A percentile compares a stretch with the other conserved stretches of the same genome.
Evolutionary conservation across 129 eudicot species (phyloP).

Genomic region (Lonicera japonica): DNA sequence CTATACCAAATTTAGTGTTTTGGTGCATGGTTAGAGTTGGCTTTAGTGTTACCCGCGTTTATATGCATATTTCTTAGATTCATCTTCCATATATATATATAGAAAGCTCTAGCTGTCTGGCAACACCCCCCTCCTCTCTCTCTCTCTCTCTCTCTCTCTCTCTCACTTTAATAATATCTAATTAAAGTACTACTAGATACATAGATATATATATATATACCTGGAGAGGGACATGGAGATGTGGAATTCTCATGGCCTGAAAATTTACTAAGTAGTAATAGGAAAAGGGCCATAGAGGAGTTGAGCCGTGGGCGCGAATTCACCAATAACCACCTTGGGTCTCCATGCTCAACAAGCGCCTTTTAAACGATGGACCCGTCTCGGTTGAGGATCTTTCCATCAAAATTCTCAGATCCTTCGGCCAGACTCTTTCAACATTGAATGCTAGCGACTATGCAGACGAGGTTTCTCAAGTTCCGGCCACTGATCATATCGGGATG

Average conservation of each 20-base stretch:
- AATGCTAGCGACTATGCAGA: slow-evolving; percentile 4
- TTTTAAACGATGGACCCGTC: slow-evolving; percentile 4
- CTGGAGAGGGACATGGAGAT: not conserved
- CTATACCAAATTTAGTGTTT: too few relatives aligned
- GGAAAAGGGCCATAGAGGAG: slow-evolving; percentile 28
- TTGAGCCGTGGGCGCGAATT: slow-evolving; percentile 35
- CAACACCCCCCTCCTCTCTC: too few relatives aligned
- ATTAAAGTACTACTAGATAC: too few relatives aligned
- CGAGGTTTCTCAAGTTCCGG: slow-evolving; percentile 12
- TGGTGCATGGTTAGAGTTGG: too few relatives aligned
- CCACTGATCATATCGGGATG: slow-evolving; percentile 3
- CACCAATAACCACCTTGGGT: slow-evolving; percentile 29
- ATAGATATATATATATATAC: too few relatives aligned
- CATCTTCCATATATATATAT: too few relatives aligned
- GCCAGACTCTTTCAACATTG: slow-evolving; percentile 23
- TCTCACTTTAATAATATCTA: too few relatives aligned
- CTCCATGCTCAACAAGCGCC: slow-evolving; percentile 11
- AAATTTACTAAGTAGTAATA: slow-evolving; percentile 12
- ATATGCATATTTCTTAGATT: too few relatives aligned
- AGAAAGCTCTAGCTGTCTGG: too few relatives aligned
- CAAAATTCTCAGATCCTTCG: slow-evolving; percentile 32
- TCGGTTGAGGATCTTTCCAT: slow-evolving; percentile 24
- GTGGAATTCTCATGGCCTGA: slow-evolving; percentile 36
- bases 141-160: too few relatives aligned
- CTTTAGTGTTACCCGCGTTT: too few relatives aligned